phyloP scores from a whole-genome alignment of 1,284 basidiomycete genomes.

The Cryptococcus sp. region DNA sequence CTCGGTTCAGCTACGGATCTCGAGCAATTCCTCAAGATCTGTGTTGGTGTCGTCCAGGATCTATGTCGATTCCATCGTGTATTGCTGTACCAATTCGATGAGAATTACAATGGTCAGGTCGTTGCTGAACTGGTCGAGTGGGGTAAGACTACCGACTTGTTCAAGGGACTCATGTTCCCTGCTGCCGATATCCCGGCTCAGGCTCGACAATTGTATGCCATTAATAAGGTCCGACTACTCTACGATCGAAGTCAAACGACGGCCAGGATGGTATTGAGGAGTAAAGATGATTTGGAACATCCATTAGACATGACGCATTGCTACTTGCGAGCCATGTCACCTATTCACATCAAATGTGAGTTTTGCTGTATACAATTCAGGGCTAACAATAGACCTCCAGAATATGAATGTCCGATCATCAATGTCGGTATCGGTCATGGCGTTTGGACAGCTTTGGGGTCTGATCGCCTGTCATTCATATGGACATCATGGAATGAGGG shows the following conservation, averaged over 20 bases:
- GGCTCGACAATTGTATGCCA: slow-evolving; percentile 55
- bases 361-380: neutral
- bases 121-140: slow-evolving; percentile 81
- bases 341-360: slow-evolving; percentile 78
- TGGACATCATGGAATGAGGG: slow-evolving; percentile 70
- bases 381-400: slow-evolving; percentile 55
- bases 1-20: slow-evolving; percentile 66
- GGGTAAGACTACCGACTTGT: slow-evolving; percentile 73
- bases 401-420: slow-evolving; percentile 79
- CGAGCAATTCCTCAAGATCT: slow-evolving; percentile 68
- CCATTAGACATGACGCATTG: slow-evolving; percentile 87
- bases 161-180: slow-evolving; percentile 58
- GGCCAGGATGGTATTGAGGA: slow-evolving; percentile 68
- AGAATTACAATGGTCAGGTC: slow-evolving; percentile 59
- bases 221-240: slow-evolving; percentile 73
- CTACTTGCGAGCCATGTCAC: slow-evolving; percentile 82
- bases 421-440: slow-evolving; percentile 83
- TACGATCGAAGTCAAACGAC: slow-evolving; percentile 76
- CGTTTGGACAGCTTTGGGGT: slow-evolving; percentile 79
- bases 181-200: slow-evolving; percentile 57
- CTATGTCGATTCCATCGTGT: slow-evolving; percentile 78
- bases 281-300: slow-evolving; percentile 61
- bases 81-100: slow-evolving; percentile 71
- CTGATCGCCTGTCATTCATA: slow-evolving; percentile 81
- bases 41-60: slow-evolving; percentile 76